Evolutionary conservation across 208 protist species (phyloP).

Genomic region (Wallacemonas sp.): DNA sequence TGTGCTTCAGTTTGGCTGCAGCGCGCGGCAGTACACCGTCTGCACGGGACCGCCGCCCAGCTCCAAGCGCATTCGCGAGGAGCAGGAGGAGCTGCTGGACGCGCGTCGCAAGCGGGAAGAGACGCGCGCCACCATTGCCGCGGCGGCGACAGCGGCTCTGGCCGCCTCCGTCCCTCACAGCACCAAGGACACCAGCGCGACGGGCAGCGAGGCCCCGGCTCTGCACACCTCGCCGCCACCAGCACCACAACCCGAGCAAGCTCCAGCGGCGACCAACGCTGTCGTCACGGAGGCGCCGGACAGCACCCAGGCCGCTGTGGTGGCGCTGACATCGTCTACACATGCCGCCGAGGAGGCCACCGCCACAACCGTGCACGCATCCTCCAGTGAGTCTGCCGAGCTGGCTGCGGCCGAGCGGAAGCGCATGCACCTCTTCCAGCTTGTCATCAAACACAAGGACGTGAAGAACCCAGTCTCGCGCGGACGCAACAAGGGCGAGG

Average conservation of each 20-base stretch:
- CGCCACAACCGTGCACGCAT: no score
- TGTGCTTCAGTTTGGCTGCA: conserved; percentile 73
- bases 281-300: no score
- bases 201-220: no score
- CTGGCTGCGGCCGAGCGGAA: background rate
- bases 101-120: background rate
- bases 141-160: background rate
- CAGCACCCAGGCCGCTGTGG: no score
- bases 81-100: conserved; percentile 16
- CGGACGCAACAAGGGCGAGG: conserved; percentile 69
- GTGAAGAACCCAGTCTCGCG: conserved; percentile 68
- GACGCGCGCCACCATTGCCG: background rate
- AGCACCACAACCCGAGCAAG: no score
- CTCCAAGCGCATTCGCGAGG: conserved; percentile 51
- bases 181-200: no score
- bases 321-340: no score
- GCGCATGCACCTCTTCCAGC: conserved; percentile 71
- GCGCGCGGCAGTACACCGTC: conserved; percentile 77
- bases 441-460: conserved; percentile 91
- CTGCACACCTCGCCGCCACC: no score
- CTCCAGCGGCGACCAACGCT: no score
- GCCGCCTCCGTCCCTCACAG: no score
- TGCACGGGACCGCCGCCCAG: conserved; percentile 38
- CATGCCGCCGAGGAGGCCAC: no score
- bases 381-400: background rate